Base-by-base conservation (phyloP, 768 basidiomycete species). In the Neoboletus subvelutipes region DNA sequence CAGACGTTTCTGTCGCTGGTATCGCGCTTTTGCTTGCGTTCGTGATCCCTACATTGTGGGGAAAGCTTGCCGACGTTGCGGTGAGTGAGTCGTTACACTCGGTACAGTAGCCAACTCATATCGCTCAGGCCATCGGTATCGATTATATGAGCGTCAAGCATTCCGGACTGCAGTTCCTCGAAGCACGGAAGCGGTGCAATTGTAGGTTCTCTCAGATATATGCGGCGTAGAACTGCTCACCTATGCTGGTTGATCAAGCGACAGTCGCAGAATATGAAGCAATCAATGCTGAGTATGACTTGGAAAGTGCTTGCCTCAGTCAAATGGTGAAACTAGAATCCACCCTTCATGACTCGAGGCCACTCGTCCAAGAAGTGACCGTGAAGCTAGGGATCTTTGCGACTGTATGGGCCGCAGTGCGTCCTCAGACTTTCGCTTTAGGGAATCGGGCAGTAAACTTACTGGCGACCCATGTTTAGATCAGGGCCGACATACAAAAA, bases 281-380 rank as follows among this genome's bases (percentile, higher is more conserved):
- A 0, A 33, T 47, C 54, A 63, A 60, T 45, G 36, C 39, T 0
- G 54, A 63, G 26, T 54, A 66, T 29, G 58, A 55, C 10, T n/a
- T 49, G 29, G 64, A 66, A 56, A 52, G 13, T 3, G 56, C 50
- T 20, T 48, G 61, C 22, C 59, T 65, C 3, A 9, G 26, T 28
- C 64, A 65, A 26, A 65, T 65, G 61, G 20, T 53, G 37, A 53
- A 55, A 29, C 49, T 65, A 0, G 57, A 65, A 31, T n/a, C 54
- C 9, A 46, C 53, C 12, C 56, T 65, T 10, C 51, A 49, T 7
- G 50, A 57, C 4, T 28, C 64, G 11, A 42, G 48, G 17, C 64
- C 64, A 24, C 55, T 63, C 46, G 54, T 65, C 39, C 61, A 63
- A 22, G 64, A 65, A 7, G 61, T 65, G 33, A 63, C 58, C 3